Conservation (phyloP, 768 basidiomycete genomes). For the Asterophora parasitica region DNA sequence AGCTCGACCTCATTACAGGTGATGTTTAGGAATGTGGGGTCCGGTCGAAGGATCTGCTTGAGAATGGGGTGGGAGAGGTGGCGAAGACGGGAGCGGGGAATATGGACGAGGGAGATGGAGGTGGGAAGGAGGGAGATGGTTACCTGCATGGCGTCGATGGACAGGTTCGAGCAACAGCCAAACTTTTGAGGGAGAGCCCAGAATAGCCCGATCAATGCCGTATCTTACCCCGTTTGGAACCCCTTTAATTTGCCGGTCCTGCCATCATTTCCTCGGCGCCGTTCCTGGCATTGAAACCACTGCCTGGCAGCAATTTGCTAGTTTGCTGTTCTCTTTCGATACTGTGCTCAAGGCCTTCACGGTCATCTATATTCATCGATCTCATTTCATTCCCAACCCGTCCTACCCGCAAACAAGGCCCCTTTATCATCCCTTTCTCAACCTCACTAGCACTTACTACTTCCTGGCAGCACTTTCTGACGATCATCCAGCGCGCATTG, state of each 20-base stretch:
- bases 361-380: no score
- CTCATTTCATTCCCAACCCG: no score
- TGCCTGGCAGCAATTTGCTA: no score
- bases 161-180: neutral
- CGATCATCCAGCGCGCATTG: neutral
- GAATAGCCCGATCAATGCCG: constrained; percentile 4
- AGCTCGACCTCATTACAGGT: constrained; percentile 80
- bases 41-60: constrained; percentile 63
- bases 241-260: no score
- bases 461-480: neutral
- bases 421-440: no score
- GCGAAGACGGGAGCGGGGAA: constrained; percentile 64
- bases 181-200: neutral
- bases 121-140: constrained; percentile 72
- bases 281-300: no score
- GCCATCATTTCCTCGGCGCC: no score
- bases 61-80: constrained; percentile 58
- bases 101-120: constrained; percentile 67
- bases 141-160: constrained; percentile 29
- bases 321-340: no score
- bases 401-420: no score
- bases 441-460: constrained; percentile 4
- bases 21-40: constrained; percentile 65
- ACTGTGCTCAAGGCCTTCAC: no score
- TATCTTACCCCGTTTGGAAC: constrained; percentile 14